Evolutionary conservation across 1,139 yeast genomes (phyloP).

Genomic region (Eremothecium cymbalariae): DNA sequence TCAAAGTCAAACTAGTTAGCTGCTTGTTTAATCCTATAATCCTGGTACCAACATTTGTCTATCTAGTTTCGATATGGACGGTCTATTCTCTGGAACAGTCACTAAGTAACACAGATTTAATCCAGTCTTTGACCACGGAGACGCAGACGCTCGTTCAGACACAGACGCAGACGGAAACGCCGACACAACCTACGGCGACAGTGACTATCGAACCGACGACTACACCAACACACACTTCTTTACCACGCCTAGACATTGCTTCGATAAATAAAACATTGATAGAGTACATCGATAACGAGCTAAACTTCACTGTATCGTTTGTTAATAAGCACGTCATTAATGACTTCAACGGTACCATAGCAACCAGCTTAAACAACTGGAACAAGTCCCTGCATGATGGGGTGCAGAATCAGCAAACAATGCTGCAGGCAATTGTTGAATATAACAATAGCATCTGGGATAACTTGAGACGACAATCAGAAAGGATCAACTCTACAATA

Average conservation of each 20-base stretch:
- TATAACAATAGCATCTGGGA: constrained; percentile 7
- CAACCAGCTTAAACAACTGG: constrained; percentile 5
- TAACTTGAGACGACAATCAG: constrained; percentile 7
- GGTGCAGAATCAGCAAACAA: constrained; percentile 2
- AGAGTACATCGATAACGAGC: constrained; percentile 4
- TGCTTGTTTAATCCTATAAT: constrained; percentile 13
- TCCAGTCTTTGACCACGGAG: too few relatives aligned
- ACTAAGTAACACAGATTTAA: too few relatives aligned
- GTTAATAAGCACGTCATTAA: constrained; percentile 2
- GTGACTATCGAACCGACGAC: constrained; percentile 1
- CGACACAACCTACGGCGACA: constrained; percentile 1
- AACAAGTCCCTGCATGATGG: constrained; percentile 1
- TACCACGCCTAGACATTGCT: constrained; percentile 1
- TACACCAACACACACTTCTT: neutral
- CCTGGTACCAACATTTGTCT: constrained; percentile 9
- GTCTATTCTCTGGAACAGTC: constrained; percentile 6
- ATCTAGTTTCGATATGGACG: constrained; percentile 11
- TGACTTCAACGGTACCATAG: neutral
- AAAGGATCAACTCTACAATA: constrained; percentile 13
- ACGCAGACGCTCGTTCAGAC: neutral
- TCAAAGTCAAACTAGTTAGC: constrained; percentile 8
- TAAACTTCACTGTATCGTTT: constrained; percentile 3
- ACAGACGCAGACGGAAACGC: neutral
- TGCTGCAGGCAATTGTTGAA: constrained; percentile 1
- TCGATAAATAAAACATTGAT: neutral